Percentiles rank a stretch among this genome's conserved stretches.
These are phyloP conservation scores for Fagopyrum tataricum DNA, from an alignment of 148 eudicot species.

Conservation along the genomic window DNA sequence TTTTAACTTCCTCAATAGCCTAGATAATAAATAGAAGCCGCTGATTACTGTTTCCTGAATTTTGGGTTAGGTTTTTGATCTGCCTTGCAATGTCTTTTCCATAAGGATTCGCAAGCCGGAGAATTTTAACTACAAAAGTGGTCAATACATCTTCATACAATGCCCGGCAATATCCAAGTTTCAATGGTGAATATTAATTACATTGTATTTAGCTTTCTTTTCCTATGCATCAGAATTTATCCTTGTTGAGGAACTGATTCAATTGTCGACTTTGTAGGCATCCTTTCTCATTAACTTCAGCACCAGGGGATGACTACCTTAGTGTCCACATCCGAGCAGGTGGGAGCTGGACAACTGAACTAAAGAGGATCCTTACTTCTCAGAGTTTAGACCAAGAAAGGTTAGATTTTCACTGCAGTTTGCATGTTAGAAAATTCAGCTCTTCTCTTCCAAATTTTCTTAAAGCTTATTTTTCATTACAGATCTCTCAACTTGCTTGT, in stretches of 20 bases:
- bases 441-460: neutral
- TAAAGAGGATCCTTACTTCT: constrained; percentile 47
- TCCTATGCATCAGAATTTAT: neutral
- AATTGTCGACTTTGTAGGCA: constrained; percentile 48
- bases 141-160: constrained; percentile 80
- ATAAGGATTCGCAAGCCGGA: constrained; percentile 72
- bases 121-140: constrained; percentile 88
- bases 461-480: constrained; percentile 17
- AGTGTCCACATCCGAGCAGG: constrained; percentile 83
- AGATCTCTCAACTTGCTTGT: constrained; percentile 73
- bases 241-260: neutral
- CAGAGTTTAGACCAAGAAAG: constrained; percentile 47
- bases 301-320: constrained; percentile 82
- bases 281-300: constrained; percentile 95
- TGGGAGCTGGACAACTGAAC: constrained; percentile 95
- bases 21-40: neutral
- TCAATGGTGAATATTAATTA: constrained; percentile 52
- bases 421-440: neutral
- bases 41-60: neutral
- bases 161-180: constrained; percentile 86
- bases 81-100: constrained; percentile 83
- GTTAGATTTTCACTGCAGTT: constrained; percentile 24
- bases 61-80: constrained; percentile 47
- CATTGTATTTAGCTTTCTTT: neutral
- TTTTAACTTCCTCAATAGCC: too few relatives aligned